Evolutionary conservation across 129 eudicot genomes (phyloP).

Genomic region (Artemisia argyi): DNA sequence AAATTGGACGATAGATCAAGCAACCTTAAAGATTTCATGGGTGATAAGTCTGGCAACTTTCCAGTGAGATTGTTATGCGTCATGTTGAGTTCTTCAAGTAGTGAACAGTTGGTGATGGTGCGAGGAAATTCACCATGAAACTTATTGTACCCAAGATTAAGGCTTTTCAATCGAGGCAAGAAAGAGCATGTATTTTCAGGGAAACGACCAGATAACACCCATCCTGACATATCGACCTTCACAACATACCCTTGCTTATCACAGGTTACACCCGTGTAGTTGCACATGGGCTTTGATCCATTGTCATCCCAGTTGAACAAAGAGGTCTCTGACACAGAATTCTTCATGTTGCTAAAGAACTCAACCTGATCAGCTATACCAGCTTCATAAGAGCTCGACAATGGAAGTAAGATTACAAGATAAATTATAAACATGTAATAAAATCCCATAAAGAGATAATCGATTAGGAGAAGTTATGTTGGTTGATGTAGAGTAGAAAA

Average conservation of each 20-base stretch:
- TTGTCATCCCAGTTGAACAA: slow-evolving; percentile 40
- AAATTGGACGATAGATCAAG: slow-evolving; percentile 62
- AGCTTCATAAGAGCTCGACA: too few relatives aligned
- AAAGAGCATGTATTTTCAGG: slow-evolving; percentile 70
- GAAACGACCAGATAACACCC: slow-evolving; percentile 56
- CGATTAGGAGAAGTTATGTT: too few relatives aligned
- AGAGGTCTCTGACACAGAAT: too few relatives aligned
- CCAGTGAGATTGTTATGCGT: slow-evolving; percentile 46
- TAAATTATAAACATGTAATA: too few relatives aligned
- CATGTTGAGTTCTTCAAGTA: slow-evolving; percentile 55
- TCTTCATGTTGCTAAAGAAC: too few relatives aligned
- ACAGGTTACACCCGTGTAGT: slow-evolving; percentile 59
- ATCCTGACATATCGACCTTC: slow-evolving; percentile 47
- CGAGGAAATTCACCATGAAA: slow-evolving; percentile 53
- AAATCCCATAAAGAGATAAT: too few relatives aligned
- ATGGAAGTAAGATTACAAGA: too few relatives aligned
- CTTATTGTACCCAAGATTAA: slow-evolving; percentile 52
- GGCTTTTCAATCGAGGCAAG: slow-evolving; percentile 48
- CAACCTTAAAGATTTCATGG: slow-evolving; percentile 46
- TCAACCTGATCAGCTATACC: too few relatives aligned
- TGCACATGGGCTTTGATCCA: slow-evolving; percentile 37
- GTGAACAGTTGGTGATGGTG: slow-evolving; percentile 58
- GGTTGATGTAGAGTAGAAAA: too few relatives aligned
- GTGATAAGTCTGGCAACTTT: slow-evolving; percentile 60
- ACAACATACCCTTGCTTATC: slow-evolving; percentile 45